Base-by-base conservation (phyloP, 176 grass and related monocot genomes). In the Oryza meridionalis region DNA sequence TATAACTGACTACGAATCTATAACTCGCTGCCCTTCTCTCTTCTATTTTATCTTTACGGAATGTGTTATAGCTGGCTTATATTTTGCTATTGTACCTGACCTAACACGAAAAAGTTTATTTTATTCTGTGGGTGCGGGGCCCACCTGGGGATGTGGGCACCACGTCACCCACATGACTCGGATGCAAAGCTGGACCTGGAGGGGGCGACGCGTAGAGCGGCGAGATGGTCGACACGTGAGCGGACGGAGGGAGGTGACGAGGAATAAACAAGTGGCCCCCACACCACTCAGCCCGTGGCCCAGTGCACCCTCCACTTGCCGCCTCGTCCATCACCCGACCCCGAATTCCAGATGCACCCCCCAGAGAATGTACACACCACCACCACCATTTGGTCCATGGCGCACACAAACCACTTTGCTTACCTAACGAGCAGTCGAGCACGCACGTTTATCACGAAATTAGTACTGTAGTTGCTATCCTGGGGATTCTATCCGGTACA, bases 151-250 rank as follows among this genome's bases (percentile, higher is more conserved):
- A 77, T 73, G 61, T 44, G 58, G 33, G 55, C 83, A 90, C 73
- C 88, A 85, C 53, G 82, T 89, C 88, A 89, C 17, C 16, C 32
- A 55, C 77, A 62, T 84, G 87, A 88, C 61, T 44, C 61, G 81
- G 86, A 74, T 73, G 75, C 73, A 27, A 53, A 22, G 73, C 74
- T 78, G 86, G 73, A 44, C 29, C 2, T 27, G 9, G 9, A 3
- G 31, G 53, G 32, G 43, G 75, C 69, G 81, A 88, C 81, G 62
- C 76, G 81, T 88, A 84, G 69, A 14, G 27, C 4, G 63, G 47
- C 21, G 62, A 0, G 14, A 2, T 5, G 26, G 37, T 63, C 70
- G 82, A 84, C 87, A 88, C 81, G 70, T 50, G 70, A 45, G 46
- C 67, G 15, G 1, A 21, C 38, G 6, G 6, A 40, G 7, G 7